phyloP scores from a whole-genome alignment of 1,139 yeast species.

The Geotrichum reessii region DNA sequence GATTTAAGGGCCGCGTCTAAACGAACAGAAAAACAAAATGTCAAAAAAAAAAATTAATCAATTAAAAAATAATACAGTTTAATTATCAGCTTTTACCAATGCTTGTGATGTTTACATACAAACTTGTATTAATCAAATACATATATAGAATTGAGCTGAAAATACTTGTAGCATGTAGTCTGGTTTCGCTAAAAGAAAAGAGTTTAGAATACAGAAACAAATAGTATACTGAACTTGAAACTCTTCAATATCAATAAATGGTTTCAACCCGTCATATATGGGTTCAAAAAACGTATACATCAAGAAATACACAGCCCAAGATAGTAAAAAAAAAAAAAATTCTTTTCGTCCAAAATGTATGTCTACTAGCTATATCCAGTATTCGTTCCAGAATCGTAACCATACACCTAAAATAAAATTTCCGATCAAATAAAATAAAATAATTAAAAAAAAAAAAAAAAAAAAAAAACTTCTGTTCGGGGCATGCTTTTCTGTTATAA shows the following conservation, averaged over 20 bases:
- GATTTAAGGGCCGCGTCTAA: not conserved
- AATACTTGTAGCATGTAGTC: no score
- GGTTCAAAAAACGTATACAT: not conserved
- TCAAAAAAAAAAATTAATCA: no score
- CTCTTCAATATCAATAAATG: not conserved
- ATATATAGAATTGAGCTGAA: no score
- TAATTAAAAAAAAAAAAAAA: no score
- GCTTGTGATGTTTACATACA: no score
- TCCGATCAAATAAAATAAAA: not conserved
- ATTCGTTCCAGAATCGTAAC: not conserved
- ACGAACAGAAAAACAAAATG: not conserved
- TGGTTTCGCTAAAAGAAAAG: no score
- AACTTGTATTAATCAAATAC: no score
- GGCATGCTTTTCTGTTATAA: not conserved
- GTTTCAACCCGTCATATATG: not conserved
- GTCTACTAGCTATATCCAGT: not conserved
- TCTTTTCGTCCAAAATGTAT: not conserved
- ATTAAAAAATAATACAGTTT: no score
- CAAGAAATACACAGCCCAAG: not conserved
- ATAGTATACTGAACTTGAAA: not conserved
- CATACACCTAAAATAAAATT: not conserved
- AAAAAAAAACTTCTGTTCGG: no score
- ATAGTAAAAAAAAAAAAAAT: no score
- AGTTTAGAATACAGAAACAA: no score
- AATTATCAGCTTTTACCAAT: no score